Conservation (phyloP, 1,284 basidiomycete species). For the Rhodofomes roseus region DNA sequence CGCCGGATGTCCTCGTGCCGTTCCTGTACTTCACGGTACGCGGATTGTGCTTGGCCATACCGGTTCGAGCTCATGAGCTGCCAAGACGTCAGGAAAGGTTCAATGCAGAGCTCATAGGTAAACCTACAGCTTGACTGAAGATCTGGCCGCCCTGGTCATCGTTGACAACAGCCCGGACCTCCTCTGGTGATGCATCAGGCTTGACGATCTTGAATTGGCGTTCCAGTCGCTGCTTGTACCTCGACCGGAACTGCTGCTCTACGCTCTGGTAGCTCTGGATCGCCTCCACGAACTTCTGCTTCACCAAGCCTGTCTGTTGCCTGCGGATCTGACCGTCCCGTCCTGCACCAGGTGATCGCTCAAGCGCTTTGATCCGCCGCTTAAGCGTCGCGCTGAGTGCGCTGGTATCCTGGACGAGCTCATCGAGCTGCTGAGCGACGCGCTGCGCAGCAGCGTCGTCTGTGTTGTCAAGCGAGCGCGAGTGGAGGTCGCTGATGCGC, state of each 20-base stretch:
- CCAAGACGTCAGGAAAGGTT: constrained; percentile 8
- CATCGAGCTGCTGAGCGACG: constrained; percentile 63
- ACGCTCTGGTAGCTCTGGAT: constrained; percentile 87
- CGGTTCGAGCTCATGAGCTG: constrained; percentile 90
- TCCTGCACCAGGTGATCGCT: constrained; percentile 66
- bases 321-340: constrained; percentile 81
- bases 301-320: constrained; percentile 79
- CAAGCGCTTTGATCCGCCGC: constrained; percentile 75
- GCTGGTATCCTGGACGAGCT: constrained; percentile 77
- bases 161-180: constrained; percentile 83
- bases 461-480: constrained; percentile 73
- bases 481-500: constrained; percentile 70
- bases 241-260: constrained; percentile 89
- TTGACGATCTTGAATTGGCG: constrained; percentile 98
- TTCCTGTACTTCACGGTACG: constrained; percentile 94
- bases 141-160: constrained; percentile 86
- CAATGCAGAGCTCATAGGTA: too few relatives aligned
- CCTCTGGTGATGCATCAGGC: constrained; percentile 91
- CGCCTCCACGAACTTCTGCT: constrained; percentile 82
- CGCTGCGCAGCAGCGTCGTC: constrained; percentile 67
- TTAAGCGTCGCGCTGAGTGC: constrained; percentile 73
- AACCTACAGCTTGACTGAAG: constrained; percentile 88
- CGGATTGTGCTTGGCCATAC: constrained; percentile 86
- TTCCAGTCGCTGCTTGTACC: constrained; percentile 93
- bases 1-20: constrained; percentile 94